Percentiles rank a stretch among this genome's conserved stretches.
phyloP scores from a whole-genome alignment of 371 early-diverging fungal genomes.

The Phascolomyces articulosus region DNA sequence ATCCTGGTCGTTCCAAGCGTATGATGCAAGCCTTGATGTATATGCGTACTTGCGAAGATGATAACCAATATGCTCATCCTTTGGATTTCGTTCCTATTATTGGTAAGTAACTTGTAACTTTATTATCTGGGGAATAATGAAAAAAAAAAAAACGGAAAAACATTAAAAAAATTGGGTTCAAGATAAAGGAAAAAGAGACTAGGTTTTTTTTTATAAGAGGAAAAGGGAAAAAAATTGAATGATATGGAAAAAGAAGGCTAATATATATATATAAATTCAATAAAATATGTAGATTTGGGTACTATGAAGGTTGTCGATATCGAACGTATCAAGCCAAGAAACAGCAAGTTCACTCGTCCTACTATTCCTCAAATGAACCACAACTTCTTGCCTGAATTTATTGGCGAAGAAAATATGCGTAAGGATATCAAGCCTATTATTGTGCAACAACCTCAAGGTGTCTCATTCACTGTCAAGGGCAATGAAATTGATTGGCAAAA shows the following conservation, averaged over 20 bases:
- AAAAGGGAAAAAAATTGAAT: neutral
- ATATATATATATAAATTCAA: neutral
- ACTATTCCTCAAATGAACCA: constrained; percentile 47
- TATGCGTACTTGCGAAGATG: constrained; percentile 55
- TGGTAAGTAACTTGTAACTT: constrained; percentile 25
- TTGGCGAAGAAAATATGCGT: constrained; percentile 48
- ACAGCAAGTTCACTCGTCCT: constrained; percentile 51
- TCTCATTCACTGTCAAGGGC: constrained; percentile 53
- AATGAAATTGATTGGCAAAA: constrained; percentile 61
- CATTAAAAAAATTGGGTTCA: neutral
- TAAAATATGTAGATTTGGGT: constrained; percentile 48
- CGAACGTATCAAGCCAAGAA: constrained; percentile 48
- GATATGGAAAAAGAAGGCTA: neutral
- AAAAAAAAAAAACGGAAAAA: neutral
- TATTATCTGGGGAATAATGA: neutral
- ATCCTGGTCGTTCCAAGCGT: constrained; percentile 46
- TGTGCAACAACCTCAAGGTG: constrained; percentile 57
- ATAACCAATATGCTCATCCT: constrained; percentile 59
- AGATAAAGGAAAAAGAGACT: no score
- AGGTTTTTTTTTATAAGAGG: no score
- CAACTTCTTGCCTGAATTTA: constrained; percentile 55
- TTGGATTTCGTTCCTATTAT: constrained; percentile 56
- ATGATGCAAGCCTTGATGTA: constrained; percentile 59
- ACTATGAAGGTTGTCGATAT: constrained; percentile 49
- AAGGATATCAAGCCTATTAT: constrained; percentile 59